Percentiles rank a stretch among this genome's conserved stretches.
Evolutionary conservation across 2,329 filamentous ascomycete species (phyloP).

Genomic region (Fusarium caatingaense): DNA sequence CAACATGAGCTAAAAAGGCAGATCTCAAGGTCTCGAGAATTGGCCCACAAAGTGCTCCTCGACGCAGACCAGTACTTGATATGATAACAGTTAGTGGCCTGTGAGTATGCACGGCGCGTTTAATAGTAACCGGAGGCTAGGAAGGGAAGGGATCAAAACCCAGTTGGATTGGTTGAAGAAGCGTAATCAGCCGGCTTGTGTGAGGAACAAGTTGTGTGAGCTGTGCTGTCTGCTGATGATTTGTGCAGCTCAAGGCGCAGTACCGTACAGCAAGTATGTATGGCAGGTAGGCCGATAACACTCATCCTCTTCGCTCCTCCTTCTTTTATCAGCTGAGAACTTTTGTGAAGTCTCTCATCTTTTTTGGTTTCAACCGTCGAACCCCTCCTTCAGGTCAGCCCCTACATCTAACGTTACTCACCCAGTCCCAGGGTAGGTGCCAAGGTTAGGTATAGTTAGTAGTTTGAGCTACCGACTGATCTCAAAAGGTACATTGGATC

Average conservation of each 20-base stretch:
- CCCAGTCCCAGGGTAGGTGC: neutral
- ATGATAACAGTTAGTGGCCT: conserved; percentile 24
- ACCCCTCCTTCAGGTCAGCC: conserved; percentile 23
- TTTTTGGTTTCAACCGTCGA: conserved; percentile 27
- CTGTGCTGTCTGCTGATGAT: conserved; percentile 37
- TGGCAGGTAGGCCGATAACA: neutral
- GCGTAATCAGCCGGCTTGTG: conserved; percentile 39
- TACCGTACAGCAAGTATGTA: neutral
- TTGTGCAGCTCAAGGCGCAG: conserved; percentile 31
- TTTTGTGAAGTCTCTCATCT: conserved; percentile 29
- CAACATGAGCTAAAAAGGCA: conserved; percentile 26
- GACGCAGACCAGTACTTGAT: conserved; percentile 22
- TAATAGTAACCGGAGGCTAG: conserved; percentile 23
- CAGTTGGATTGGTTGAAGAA: conserved; percentile 34
- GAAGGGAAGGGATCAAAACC: conserved; percentile 21
- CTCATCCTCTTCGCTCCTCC: conserved; percentile 20
- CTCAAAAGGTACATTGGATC: neutral
- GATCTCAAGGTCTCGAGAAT: conserved; percentile 17
- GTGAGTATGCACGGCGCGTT: conserved; percentile 21
- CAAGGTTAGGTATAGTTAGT: neutral
- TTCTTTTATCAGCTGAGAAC: conserved; percentile 30
- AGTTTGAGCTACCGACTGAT: conserved; percentile 9
- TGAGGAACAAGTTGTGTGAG: conserved; percentile 34
- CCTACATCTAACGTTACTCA: conserved; percentile 5
- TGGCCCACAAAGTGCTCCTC: conserved; percentile 31